Evolutionary conservation across 2,329 filamentous ascomycete species (phyloP).

Genomic region (Neopestalotiopsis sp.): DNA sequence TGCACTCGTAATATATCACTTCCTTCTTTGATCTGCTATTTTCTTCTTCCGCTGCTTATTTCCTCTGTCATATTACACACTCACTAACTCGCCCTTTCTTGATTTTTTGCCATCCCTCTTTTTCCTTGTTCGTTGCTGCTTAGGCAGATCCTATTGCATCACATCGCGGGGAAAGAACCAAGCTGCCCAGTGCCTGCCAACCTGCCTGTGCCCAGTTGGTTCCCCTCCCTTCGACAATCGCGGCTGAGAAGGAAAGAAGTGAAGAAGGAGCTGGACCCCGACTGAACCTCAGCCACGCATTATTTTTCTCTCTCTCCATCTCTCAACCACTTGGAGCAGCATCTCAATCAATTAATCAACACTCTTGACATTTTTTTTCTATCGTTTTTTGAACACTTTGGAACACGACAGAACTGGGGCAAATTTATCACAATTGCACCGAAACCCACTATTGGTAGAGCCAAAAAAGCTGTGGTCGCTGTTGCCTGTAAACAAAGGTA

Average conservation of each 20-base stretch:
- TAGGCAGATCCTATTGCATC: not conserved
- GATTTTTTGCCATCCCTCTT: not conserved
- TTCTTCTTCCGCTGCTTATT: not conserved
- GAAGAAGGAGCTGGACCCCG: slow-evolving; percentile 16
- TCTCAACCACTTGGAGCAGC: slow-evolving; percentile 1
- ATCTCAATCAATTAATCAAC: not conserved
- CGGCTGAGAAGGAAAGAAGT: not conserved
- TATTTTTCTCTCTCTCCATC: not conserved
- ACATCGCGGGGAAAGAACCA: not conserved
- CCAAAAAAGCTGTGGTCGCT: not conserved
- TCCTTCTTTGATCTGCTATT: not conserved
- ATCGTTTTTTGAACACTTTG: too few relatives aligned
- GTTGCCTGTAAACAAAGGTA: not conserved
- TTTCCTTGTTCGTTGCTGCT: not conserved
- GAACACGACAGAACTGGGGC: too few relatives aligned
- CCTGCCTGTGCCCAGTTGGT: not conserved
- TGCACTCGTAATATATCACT: not conserved
- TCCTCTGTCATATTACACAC: not conserved
- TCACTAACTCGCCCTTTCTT: not conserved
- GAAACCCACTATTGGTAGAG: too few relatives aligned
- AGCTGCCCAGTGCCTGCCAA: not conserved
- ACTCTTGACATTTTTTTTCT: not conserved
- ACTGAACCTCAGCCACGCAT: slow-evolving; percentile 14
- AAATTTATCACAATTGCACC: too few relatives aligned
- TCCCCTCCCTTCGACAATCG: not conserved